These are phyloP conservation scores for Massariosphaeria phaeospora DNA, from an alignment of 495 filamentous ascomycete species.

Conservation along the genomic window DNA sequence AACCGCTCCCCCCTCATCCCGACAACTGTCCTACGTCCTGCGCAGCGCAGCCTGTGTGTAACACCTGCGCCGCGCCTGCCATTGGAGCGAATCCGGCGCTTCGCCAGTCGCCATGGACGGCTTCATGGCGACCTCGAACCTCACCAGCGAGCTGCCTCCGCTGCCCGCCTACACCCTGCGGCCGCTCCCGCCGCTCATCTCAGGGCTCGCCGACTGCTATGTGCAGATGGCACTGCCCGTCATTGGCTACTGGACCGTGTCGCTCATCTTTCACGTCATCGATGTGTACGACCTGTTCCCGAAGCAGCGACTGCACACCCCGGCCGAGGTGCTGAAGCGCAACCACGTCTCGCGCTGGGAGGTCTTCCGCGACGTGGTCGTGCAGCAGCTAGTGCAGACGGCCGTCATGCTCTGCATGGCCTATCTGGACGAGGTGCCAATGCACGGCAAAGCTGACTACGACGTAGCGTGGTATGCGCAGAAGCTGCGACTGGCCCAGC, in stretches of 20 bases:
- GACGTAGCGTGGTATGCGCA: constrained; percentile 79
- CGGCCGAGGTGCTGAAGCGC: constrained; percentile 76
- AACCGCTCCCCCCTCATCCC: background rate
- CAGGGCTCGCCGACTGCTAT: constrained; percentile 75
- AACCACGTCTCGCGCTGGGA: constrained; percentile 81
- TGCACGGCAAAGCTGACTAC: constrained; percentile 69
- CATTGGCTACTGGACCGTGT: constrained; percentile 80
- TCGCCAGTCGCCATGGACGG: background rate
- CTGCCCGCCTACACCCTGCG: constrained; percentile 67
- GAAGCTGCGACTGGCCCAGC: constrained; percentile 64
- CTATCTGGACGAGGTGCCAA: constrained; percentile 60
- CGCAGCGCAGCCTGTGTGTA: no score
- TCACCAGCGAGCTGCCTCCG: constrained; percentile 57
- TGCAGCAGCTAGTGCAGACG: constrained; percentile 87
- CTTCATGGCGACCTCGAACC: constrained; percentile 49
- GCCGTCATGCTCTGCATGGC: constrained; percentile 56
- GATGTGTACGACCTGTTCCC: constrained; percentile 78
- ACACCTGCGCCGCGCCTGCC: background rate
- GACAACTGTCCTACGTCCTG: no score
- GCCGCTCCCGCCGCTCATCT: constrained; percentile 63
- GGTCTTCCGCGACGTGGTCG: constrained; percentile 76
- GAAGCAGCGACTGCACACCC: constrained; percentile 86
- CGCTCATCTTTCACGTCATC: constrained; percentile 79
- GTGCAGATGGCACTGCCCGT: constrained; percentile 70
- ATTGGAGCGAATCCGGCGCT: background rate